Evolutionary conservation across 768 basidiomycete species (phyloP).

Genomic region (Suillus americanus): DNA sequence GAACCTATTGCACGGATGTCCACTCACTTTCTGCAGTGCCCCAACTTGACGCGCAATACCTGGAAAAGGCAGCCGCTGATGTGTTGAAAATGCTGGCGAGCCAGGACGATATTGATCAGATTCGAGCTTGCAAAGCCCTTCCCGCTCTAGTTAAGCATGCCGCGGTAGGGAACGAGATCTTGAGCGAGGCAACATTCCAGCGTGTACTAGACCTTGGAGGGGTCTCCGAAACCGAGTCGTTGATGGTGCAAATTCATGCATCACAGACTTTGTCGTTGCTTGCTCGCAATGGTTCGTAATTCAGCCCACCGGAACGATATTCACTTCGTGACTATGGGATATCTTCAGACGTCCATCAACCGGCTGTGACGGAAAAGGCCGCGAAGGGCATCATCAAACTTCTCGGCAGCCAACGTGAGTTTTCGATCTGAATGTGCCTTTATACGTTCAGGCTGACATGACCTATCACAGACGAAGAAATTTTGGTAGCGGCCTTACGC

Average conservation of each 20-base stretch:
- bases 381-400: slow-evolving; percentile 1
- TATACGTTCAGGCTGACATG: not conserved
- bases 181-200: slow-evolving; percentile 6
- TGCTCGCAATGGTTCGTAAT: not conserved
- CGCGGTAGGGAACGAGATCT: not conserved
- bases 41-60: not conserved
- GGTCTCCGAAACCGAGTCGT: not conserved
- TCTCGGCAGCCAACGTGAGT: slow-evolving; percentile 3
- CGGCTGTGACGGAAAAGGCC: not conserved
- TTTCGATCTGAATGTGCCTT: too few species aligned
- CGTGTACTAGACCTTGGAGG: slow-evolving; percentile 1
- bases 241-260: slow-evolving; percentile 6
- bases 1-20: not conserved
- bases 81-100: slow-evolving; percentile 6
- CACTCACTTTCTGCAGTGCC: not conserved
- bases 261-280: slow-evolving; percentile 7
- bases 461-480: not conserved
- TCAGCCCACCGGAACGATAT: not conserved
- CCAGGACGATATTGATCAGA: not conserved
- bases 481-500: slow-evolving; percentile 4
- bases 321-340: not conserved
- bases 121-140: slow-evolving; percentile 10
- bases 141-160: slow-evolving; percentile 1
- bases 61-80: not conserved
- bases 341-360: not conserved